Evolutionary conservation across 2,329 filamentous ascomycete species (phyloP), one percentile per base, ranked within the genome.

Genomic region (Leptographium procerum): DNA sequence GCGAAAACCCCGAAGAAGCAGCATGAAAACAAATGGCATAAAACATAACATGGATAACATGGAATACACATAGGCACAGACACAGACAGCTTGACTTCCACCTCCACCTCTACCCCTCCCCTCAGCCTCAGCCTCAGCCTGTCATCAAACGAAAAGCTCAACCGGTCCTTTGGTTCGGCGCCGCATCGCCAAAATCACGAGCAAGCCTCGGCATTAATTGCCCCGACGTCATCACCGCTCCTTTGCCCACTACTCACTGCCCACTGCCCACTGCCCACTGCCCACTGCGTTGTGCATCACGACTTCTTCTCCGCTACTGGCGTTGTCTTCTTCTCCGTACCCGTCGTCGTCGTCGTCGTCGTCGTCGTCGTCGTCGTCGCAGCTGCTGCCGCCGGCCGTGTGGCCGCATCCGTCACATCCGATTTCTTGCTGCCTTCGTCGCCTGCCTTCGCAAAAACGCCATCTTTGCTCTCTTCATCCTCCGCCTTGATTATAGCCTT

Each of bases 1-100:
- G 26, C 29, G 54, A 56, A 26, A 52, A 40, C 53, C 53, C 40
- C 40, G 22, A 29, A 34, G 50, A 52, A 58, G n/a, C 26, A 31
- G 10, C 7, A 50, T 4, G 24, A 24, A 40, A 50, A 50, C n/a
- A 50, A 29, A 50, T 11, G 47, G 26, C 24, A n/a, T 24, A 51
- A 57, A 55, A 61, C 34, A 55, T 43, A 56, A 22, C 29, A 52
- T 29, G 31, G 45, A 56, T n/a, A n/a, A n/a, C 53, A 59, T 51
- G 55, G 51, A 36, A 55, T 56, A 61, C 52, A 60, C 45, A 55
- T 52, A 60, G 14, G 33, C 57, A 58, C n/a, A 28, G 50, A 43
- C 40, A 43, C 40, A 43, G 50, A 55, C 24, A 52, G 36, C 57
- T 26, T 54, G 57, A 31, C 60, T 29, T 40, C 24, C 40, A 14